Evolutionary conservation across 495 filamentous ascomycete species (phyloP), one percentile per base, ranked within the genome.

Genomic region (Penicillium pancosmium): DNA sequence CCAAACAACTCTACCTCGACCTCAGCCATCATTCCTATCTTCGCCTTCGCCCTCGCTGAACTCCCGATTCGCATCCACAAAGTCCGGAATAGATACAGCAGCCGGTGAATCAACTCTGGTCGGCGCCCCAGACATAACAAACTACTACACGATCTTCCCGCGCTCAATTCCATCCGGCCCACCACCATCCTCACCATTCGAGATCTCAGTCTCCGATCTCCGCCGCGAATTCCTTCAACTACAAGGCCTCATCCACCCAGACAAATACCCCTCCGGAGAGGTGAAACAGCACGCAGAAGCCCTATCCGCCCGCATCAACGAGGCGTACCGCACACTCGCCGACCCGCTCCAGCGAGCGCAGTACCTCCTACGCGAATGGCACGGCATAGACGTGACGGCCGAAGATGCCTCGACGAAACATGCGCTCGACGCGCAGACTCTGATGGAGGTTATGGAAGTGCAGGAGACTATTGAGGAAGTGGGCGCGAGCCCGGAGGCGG

Each of bases 131-230:
- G 68, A 80, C 55, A 77, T 73, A 48, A 78, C 73, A 49, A 87
- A 84, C 58, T 78, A 91, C 81, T 98, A 97, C 83, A 84, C 87
- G 43, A 86, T 98, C 74, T 98, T 98, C 81, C 91, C 92, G 6
- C 65, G 80, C 12, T 91, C 91, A 13, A 80, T 97, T 15, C 86
- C 93, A 12, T n/a, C 62, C 0, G 94, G 94, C 35, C 88, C 92
- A 0, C 94, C 94, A 0, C 94, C 94, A 1, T 21, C 59, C 0
- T 87, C 92, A 0, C 83, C 85, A 53, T 98, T 98, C 82, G 64
- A 76, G 0, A 85, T 97, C 73, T 80, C 93, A 70, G 56, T 74
- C 16, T 47, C 74, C 16, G 76, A 80, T 31, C 85, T 98, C 19
- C 88, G 88, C 15, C 82, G 80, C 62, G 94, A 98, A 66, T 98